Evolutionary conservation across 2,329 filamentous ascomycete genomes (phyloP), one percentile per base, ranked within the genome.

Genomic region (Alternaria sp.): DNA sequence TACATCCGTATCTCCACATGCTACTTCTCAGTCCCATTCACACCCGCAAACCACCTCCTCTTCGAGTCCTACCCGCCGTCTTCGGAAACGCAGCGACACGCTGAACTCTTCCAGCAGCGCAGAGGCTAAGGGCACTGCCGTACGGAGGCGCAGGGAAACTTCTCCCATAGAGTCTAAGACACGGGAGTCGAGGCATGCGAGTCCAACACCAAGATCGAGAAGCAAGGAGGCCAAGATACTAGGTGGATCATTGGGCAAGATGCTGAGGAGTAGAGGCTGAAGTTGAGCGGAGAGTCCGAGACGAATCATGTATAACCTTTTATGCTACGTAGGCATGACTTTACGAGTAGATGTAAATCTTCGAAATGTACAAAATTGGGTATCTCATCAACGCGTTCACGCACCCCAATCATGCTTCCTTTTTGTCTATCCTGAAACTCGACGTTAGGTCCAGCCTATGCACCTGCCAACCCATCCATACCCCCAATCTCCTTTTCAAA

Each of bases 401-500:
- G 19, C 4, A 30, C 19, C 9, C 30, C 28, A 36, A 23, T 23
- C 49, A 9, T 36, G 28, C 49, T 17, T 49, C 23, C 23, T 36
- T 30, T 7, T 40, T 40, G 36, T 52, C 49, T n/a, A n/a, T 12
- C 19, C 15, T 40, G 2, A 40, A 36, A 36, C 30, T 52, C 19
- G 49, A 52, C 49, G 30, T 23, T 11, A 23, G 23, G 13, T 17
- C 28, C 30, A 30, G 49, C 19, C 28, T 30, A 62, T 21, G 26
- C 43, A 26, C 45, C 25, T 26, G 57, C 26, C 60, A 77, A 71
- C 11, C 85, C 85, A 55, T 85, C 83, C 79, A 89, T 81, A 2
- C 85, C 86, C 15, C 88, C 89, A 58, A 91, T 87, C 28, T 92
- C 89, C 67, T 87, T 87, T 87, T 93, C 93, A 58, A 97, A 88